Percentiles rank a stretch among this genome's conserved stretches.
Conservation (phyloP, 257 asterid genomes). For the Mitragyna speciosa region DNA sequence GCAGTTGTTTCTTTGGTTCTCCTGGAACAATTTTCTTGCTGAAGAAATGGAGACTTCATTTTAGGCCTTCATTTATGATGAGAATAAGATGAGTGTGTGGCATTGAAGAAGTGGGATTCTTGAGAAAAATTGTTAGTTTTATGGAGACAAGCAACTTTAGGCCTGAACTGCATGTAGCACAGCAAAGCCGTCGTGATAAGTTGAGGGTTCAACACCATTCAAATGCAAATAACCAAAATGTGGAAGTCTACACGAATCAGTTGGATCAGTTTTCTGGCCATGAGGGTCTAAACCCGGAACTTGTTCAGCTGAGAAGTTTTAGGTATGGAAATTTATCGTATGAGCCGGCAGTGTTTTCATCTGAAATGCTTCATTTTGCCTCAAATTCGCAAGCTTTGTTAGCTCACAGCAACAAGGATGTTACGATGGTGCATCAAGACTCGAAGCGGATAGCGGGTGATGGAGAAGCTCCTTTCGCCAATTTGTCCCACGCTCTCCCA, state of each 20-base stretch:
- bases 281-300: conserved; percentile 21
- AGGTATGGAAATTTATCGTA: conserved; percentile 32
- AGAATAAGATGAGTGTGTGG: background rate
- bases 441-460: conserved; percentile 2
- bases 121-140: background rate
- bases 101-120: background rate
- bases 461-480: background rate
- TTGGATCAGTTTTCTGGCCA: conserved; percentile 21
- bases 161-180: conserved; percentile 66
- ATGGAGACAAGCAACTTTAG: conserved; percentile 51
- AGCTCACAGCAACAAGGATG: conserved; percentile 15
- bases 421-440: conserved; percentile 23
- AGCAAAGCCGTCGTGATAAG: conserved; percentile 72
- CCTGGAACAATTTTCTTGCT: too few species aligned
- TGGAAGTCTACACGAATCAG: conserved; percentile 25
- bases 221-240: conserved; percentile 8
- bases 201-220: conserved; percentile 43
- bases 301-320: conserved; percentile 26
- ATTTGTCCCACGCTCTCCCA: conserved; percentile 5
- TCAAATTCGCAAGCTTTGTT: conserved; percentile 20
- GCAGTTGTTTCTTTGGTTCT: conserved; percentile 2
- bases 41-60: background rate
- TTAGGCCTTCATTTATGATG: background rate
- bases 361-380: conserved; percentile 37
- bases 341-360: conserved; percentile 31